Evolutionary conservation across 2,329 filamentous ascomycete genomes (phyloP).

Genomic region (Trichocomaceae sp.): DNA sequence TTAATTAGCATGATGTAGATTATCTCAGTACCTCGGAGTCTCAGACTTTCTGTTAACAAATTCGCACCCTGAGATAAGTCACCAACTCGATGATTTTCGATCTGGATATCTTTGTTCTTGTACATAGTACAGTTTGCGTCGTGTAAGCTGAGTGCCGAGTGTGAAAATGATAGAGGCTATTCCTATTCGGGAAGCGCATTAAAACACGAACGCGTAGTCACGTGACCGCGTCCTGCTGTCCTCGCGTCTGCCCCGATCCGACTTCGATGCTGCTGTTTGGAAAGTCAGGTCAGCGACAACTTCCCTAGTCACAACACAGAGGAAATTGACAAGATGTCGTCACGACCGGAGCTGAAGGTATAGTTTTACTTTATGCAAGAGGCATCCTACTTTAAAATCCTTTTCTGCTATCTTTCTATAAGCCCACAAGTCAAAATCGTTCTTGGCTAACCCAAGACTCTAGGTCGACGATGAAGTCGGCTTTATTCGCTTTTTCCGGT

Average conservation of each 20-base stretch:
- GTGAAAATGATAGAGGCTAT: conserved; percentile 3
- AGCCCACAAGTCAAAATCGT: not conserved
- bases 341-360: conserved; percentile 66
- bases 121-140: too few species aligned
- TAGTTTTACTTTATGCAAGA: conserved; percentile 13
- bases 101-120: too few species aligned
- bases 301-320: not conserved
- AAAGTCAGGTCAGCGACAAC: not conserved
- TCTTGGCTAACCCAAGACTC: not conserved
- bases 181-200: conserved; percentile 12
- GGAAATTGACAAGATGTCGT: conserved; percentile 52
- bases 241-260: conserved; percentile 19
- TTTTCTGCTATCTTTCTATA: not conserved
- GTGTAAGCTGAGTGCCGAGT: too few species aligned
- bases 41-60: too few species aligned
- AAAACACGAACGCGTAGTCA: conserved; percentile 29
- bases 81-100: too few species aligned
- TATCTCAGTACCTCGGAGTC: too few species aligned
- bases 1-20: too few species aligned
- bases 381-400: not conserved
- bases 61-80: too few species aligned
- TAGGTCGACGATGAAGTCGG: conserved; percentile 93
- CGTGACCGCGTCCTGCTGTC: conserved; percentile 26
- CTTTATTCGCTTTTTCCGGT: conserved; percentile 94
- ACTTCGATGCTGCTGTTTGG: not conserved